Evolutionary conservation across 2,329 filamentous ascomycete genomes (phyloP), one percentile per base, ranked within the genome.

Genomic region (Aspergillus sp.): DNA sequence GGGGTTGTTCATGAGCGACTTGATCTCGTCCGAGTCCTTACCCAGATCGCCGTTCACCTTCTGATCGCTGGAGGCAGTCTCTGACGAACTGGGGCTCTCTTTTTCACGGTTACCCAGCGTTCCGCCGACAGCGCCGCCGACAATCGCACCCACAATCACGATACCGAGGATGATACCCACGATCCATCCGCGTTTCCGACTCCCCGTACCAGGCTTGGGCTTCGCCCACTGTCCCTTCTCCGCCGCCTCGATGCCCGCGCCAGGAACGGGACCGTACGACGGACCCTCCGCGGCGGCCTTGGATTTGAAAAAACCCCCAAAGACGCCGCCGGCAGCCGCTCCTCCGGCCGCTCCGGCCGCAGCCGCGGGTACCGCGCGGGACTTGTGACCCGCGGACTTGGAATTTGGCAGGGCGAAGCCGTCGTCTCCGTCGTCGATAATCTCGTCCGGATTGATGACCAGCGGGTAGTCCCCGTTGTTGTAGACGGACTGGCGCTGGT

Each of bases 361-460:
- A 21, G 72, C 74, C 50, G 66, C 68, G 81, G 79, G 68, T 78
- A 53, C 61, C 2, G 59, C 49, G 7, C 43, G 49, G 40, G 20
- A 43, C 45, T 38, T 56, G 20, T 16, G 40, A 14, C 50, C 55
- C 2, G 32, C 36, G 2, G 53, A 56, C 34, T 52, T 56, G 1
- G 47, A 36, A 47, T 49, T 55, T 2, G 69, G 72, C 64, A 66
- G 61, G 82, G 86, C 79, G 47, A 94, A 80, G 1, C 88, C 91
- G 67, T 96, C 92, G 64, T 96, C 92, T 23, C 89, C 91, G 65
- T 97, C 92, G 68, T 96, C 92, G 19, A 82, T 83, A 58, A 96
- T 92, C 13, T 87, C 85, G 64, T 88, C 84, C 2, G 91, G 91
- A 67, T 96, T 86, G 54, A 94, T 80, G 47, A 71, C 67, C 47